Base-by-base conservation (phyloP, 1,284 basidiomycete species). In the Neolentinus lepideus region DNA sequence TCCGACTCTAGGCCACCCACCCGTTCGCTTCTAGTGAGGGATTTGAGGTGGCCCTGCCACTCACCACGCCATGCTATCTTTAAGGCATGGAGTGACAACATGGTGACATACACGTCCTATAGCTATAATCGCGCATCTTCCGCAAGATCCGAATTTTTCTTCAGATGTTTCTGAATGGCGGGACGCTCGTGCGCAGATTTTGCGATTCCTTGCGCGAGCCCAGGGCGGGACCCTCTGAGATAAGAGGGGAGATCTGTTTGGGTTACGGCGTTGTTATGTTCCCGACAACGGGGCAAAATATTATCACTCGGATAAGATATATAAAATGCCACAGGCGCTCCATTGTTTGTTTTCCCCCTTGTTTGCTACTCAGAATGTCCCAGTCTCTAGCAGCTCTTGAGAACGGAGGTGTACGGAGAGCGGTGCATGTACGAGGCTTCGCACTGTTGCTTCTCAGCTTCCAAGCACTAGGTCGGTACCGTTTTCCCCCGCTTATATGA, bases 401-500 rank as follows among this genome's bases (percentile, higher is more conserved):
- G 27, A 50, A 21, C 22, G 47, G 47, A 26, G 47, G 47, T 22
- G 16, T 16, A 16, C 4, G 47, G 22, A 50, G 9, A n/a, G 47
- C 47, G 12, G 24, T 29, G 24, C 12, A 21, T 4, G 47, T 22
- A 14, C 22, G 24, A 21, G 47, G 47, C 22, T 29, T 50, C 25
- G 69, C 63, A 26, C 61, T 72, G 47, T 51, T 64, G 14, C 21
- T 62, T n/a, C 61, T 72, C 16, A 66, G 64, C 53, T 72, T 71
- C 58, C 69, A 71, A 58, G 67, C 71, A 3, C 57, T 71, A 10
- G 70, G 78, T 75, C 60, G 10, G 65, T 51, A 1, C 0, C 48
- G 16, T n/a, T 54, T n/a, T 33, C 21, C 24, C 22, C 31, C n/a
- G n/a, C n/a, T n/a, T 55, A 25, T n/a, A 46, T 55, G 2, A 16